These are phyloP conservation scores for Cicer judaicum DNA, from an alignment of 306 rosid species.

Conservation along the genomic window DNA sequence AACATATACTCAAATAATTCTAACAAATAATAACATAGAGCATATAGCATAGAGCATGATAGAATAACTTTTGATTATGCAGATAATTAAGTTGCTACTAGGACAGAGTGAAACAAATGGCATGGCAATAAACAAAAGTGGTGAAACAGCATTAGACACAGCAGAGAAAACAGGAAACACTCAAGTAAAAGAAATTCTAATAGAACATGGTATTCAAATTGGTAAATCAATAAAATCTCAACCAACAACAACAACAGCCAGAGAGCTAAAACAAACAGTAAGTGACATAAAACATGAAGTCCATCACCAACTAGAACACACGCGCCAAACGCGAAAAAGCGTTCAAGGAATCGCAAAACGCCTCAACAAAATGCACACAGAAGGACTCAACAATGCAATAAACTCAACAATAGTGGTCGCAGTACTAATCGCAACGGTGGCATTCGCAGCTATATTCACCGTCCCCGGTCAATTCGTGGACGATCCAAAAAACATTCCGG, in stretches of 20 bases:
- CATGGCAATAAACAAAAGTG: conserved; percentile 62
- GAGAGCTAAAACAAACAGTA: conserved; percentile 89
- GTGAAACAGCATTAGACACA: conserved; percentile 89
- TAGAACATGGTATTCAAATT: conserved; percentile 67
- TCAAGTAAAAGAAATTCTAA: conserved; percentile 54
- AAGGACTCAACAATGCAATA: conserved; percentile 95
- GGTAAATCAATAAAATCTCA: conserved; percentile 69
- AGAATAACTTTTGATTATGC: conserved; percentile 38
- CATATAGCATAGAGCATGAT: neutral
- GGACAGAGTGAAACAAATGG: conserved; percentile 58
- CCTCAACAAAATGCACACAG: conserved; percentile 87
- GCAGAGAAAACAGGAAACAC: conserved; percentile 80
- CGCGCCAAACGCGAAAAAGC: conserved; percentile 78
- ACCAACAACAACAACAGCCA: conserved; percentile 57
- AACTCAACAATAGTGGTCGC: conserved; percentile 86
- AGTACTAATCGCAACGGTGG: conserved; percentile 90
- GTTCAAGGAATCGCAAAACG: conserved; percentile 95
- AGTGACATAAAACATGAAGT: conserved; percentile 96
- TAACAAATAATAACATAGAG: neutral
- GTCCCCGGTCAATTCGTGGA: conserved; percentile 90
- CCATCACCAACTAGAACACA: conserved; percentile 87
- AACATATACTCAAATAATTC: neutral
- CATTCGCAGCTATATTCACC: conserved; percentile 89
- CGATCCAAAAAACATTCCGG: conserved; percentile 52
- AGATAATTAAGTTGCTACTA: conserved; percentile 82